Evolutionary conservation across 2,329 filamentous ascomycete genomes (phyloP), one percentile per base, ranked within the genome.

Genomic region (Calonectria pauciramosa): DNA sequence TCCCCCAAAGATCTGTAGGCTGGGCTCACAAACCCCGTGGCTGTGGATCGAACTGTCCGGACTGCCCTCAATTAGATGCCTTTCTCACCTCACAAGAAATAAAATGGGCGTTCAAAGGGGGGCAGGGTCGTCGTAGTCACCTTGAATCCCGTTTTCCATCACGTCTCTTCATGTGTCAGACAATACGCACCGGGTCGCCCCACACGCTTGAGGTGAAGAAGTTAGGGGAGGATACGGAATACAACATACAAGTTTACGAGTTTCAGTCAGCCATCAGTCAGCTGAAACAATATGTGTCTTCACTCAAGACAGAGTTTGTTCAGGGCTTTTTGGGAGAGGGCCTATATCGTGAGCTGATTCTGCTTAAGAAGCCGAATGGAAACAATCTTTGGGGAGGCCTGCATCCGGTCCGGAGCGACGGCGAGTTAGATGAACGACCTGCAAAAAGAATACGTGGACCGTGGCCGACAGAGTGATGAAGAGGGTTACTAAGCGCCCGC

Each of bases 1-100:
- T 7, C 6, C 73, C 70, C 26, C 38, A 11, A 7, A 16, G 68
- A 13, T 65, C 75, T 2, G 18, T 1, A 18, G 68, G 68, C 1
- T 77, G 65, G 65, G 64, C 73, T 68, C 54, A 76, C 56, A 23
- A 38, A 68, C 36, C 44, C 30, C 7, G 14, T 9, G 26, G 26
- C 6, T 75, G 75, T 32, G 13, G 6, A 11, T 16, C n/a, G 14
- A 7, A 41, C 18, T 77, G 72, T 23, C n/a, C 52, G 10, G 26
- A 67, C 10, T 76, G 63, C 10, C 49, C 7, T 34, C 16, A 20
- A 9, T n/a, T 75, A 7, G 67, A 77, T 32, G 4, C 6, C 20
- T 77, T 75, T 18, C 52, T 77, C 8, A 32, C 36, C 18, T 64
- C 59, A 5, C 59, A 64, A n/a, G 59, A 64, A 30, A 18, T 7